These are phyloP conservation scores for Monascus ruber DNA, from an alignment of 2,329 filamentous ascomycete species.

Conservation along the genomic window DNA sequence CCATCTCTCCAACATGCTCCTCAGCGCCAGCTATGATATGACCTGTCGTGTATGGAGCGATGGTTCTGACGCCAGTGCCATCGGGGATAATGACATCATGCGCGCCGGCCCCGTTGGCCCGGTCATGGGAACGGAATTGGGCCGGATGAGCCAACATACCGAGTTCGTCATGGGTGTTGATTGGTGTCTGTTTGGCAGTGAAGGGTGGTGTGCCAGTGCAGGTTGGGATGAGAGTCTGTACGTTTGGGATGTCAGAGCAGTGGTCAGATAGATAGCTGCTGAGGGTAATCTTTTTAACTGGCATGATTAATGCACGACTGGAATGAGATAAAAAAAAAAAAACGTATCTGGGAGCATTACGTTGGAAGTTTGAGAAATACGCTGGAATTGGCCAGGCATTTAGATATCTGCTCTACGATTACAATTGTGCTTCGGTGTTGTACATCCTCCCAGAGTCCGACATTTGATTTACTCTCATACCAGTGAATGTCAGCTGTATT, in stretches of 20 bases:
- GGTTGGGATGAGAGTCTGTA: slow-evolving; percentile 89
- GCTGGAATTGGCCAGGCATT: too few relatives aligned
- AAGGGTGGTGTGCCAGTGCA: slow-evolving; percentile 89
- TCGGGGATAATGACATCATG: slow-evolving; percentile 27
- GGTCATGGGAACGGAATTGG: slow-evolving; percentile 57
- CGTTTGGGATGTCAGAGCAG: slow-evolving; percentile 75
- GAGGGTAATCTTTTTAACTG: neutral
- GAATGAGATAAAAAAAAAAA: too few relatives aligned
- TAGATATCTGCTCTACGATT: too few relatives aligned
- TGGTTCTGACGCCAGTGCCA: slow-evolving; percentile 38
- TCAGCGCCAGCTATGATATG: slow-evolving; percentile 96
- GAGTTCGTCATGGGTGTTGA: slow-evolving; percentile 95
- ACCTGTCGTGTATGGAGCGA: slow-evolving; percentile 91
- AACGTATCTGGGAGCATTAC: too few relatives aligned
- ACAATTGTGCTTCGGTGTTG: too few relatives aligned
- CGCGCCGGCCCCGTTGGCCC: slow-evolving; percentile 28
- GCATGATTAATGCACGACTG: neutral
- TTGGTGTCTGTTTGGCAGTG: slow-evolving; percentile 92
- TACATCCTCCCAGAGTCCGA: too few relatives aligned
- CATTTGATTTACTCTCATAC: too few relatives aligned
- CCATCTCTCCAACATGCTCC: slow-evolving; percentile 75
- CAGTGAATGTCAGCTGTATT: too few relatives aligned
- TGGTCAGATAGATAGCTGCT: slow-evolving; percentile 36
- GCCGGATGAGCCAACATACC: slow-evolving; percentile 82
- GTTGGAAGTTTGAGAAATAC: too few relatives aligned